Base-by-base conservation (phyloP, 371 early-diverging fungal species). In the Mucor racemosus region DNA sequence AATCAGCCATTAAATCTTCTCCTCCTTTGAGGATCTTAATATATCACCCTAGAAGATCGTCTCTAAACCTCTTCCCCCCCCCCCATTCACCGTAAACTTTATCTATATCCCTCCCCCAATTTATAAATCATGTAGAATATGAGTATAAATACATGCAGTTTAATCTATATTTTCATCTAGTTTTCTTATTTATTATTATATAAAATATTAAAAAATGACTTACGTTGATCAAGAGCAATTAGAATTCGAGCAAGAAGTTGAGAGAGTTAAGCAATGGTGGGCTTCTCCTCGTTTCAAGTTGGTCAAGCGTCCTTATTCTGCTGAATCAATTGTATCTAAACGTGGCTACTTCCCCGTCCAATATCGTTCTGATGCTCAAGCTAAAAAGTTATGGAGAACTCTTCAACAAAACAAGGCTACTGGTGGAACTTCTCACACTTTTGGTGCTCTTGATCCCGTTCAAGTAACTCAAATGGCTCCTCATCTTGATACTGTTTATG, bases 381-480 rank as follows among this genome's bases (percentile, higher is more conserved):
- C 95, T 62, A 95, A 96, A 79, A 99, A 99, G 87, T 85, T 96
- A 48, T 97, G 96, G 96, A 78, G 72, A 48, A 77, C 97, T 36
- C 79, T 99, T 65, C 86, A 92, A 75, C 68, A 78, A 34, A 95
- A 95, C 85, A 91, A 94, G 76, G 78, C 76, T 50, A 86, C 80
- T 69, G 85, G 89, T 66, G 92, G 93, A 11, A 90, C 95, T 44
- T 90, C 95, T 41, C 92, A 92, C 81, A 99, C 99, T 50, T 99
- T 97, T 74, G 99, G 99, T 60, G 89, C 93, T 53, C 86, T 98
- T 55, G 97, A 98, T 74, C 94, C 97, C 42, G 90, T 97, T 68
- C 97, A 96, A 84, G 95, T 97, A 42, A 88, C 94, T 36, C 98
- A 97, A 82, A 98, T 98, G 99, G 96, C 94, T 60, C 94, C 96